These are phyloP conservation scores for Epithele typhae DNA, from an alignment of 768 basidiomycete species.

Conservation along the genomic window DNA sequence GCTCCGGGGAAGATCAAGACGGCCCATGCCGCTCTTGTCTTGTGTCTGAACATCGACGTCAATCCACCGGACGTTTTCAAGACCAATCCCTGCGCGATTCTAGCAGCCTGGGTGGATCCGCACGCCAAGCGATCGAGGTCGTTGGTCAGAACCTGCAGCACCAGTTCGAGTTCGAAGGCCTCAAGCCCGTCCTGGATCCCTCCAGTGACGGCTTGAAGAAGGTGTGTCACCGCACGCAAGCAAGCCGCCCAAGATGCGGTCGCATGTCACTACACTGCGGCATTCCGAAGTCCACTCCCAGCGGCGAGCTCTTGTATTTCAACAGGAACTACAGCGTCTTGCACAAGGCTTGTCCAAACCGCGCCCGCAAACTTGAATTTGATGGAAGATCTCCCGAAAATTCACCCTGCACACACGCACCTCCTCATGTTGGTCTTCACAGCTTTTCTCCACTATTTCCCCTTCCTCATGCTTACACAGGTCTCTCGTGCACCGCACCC, in stretches of 20 bases:
- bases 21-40: conserved; percentile 78
- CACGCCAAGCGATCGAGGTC: conserved; percentile 86
- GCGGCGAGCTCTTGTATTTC: conserved; percentile 98
- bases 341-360: too few relatives aligned
- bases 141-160: conserved; percentile 91
- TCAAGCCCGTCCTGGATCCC: conserved; percentile 93
- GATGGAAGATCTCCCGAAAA: too few relatives aligned
- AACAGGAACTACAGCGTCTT: conserved; percentile 94
- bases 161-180: conserved; percentile 96
- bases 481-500: too few relatives aligned
- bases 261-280: conserved; percentile 97
- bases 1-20: conserved; percentile 87
- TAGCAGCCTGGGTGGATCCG: conserved; percentile 98
- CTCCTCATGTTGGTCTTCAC: too few relatives aligned
- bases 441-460: too few relatives aligned
- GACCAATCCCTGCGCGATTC: conserved; percentile 90
- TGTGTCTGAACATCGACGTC: conserved; percentile 96
- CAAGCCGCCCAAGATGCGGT: conserved; percentile 91
- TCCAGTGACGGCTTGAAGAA: conserved; percentile 90
- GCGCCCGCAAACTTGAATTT: too few relatives aligned
- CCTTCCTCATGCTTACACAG: too few relatives aligned
- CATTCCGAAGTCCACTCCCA: conserved; percentile 92
- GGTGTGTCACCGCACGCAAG: conserved; percentile 73
- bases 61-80: conserved; percentile 98
- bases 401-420: too few relatives aligned